Evolutionary conservation across 176 grass and related monocot genomes (phyloP), one percentile per base, ranked within the genome.

Genomic region (Microstegium vimineum): DNA sequence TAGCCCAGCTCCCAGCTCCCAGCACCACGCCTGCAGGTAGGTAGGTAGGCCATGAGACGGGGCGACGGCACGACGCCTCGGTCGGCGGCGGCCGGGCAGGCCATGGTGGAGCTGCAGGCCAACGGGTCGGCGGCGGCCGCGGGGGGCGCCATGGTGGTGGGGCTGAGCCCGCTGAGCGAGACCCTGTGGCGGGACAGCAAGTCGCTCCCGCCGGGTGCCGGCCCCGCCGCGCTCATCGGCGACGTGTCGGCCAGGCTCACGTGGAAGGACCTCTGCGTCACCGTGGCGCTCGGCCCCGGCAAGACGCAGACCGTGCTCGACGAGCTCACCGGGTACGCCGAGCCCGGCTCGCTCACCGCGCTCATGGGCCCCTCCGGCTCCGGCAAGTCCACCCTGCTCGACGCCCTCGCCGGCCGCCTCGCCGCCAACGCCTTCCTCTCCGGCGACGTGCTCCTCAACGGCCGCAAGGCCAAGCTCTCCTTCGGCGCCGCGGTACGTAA

Each of bases 361-460:
- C 83, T 96, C 51, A 99, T 99, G 97, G 97, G 97, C 0, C 97
- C 97, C 25, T 99, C 97, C 3, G 97, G 97, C 1, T 99, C 97
- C 17, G 97, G 97, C 45, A 99, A 99, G 89, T 99, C 97, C 49
- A 99, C 97, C 3, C 91, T 99, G 62, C 91, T 99, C 62, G 97
- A 99, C 84, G 87, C 97, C 16, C 97, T 99, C 49, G 85, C 93
- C n/a, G 82, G 91, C 31, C 93, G 97, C 61, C 97, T 94, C 79
- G 97, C 91, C 47, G 65, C 97, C 83, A 99, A 96, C 81, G 97
- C 91, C 8, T 99, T 99, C 86, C 93, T 92, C 79, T 89, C 93
- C 37, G 97, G 97, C 64, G 38, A 62, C 76, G 86, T 99, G 26
- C 90, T 99, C 74, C 89, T 99, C 84, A 99, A 99, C 80, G 97